Evolutionary conservation across 2,329 filamentous ascomycete genomes (phyloP), one percentile per base, ranked within the genome.

Genomic region (Pseudogymnoascus sp.): DNA sequence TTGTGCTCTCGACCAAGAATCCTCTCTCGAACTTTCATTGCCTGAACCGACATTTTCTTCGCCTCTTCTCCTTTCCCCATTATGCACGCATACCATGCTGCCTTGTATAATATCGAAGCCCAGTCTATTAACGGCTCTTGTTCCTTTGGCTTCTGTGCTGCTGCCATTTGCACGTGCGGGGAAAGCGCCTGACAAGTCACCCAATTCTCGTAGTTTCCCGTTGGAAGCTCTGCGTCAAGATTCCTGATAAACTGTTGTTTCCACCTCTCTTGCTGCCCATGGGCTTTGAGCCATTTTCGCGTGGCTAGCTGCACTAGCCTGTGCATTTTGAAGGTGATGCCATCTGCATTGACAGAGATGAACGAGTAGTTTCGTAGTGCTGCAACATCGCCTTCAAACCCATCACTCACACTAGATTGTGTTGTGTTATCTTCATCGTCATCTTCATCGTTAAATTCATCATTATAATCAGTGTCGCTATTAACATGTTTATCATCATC

Each of bases 261-360:
- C 67, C 72, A 77, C 25, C 21, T 60, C 28, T 76, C 70, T 7
- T 67, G 53, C 61, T 72, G 37, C 1, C 65, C 64, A 4, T 68
- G n/a, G 2, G 61, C 63, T 62, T 72, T 60, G 14, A 77, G 68
- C 75, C 75, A 78, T 40, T 63, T 69, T 62, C 69, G 71, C 7
- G 69, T 76, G 25, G 74, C 69, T 25, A 78, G 65, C 66, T 78
- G 75, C 18, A 79, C 78, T 2, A 81, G 70, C 6, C 64, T 46
- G 67, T 81, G 78, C 76, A 80, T 80, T 64, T 77, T 73, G 60
- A 76, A 78, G 1, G 65, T 61, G 11, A 65, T 69, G 1, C 66
- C 65, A 18, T 60, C 18, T 34, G 64, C 65, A n/a, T 66, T 69
- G 1, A 64, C 38, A 0, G 69, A 64, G 12, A 80, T 65, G 11